Percentiles rank a stretch among this genome's conserved stretches.
These are phyloP conservation scores for Pichia sp. DNA, from an alignment of 1,139 yeast genomes.

Conservation along the genomic window DNA sequence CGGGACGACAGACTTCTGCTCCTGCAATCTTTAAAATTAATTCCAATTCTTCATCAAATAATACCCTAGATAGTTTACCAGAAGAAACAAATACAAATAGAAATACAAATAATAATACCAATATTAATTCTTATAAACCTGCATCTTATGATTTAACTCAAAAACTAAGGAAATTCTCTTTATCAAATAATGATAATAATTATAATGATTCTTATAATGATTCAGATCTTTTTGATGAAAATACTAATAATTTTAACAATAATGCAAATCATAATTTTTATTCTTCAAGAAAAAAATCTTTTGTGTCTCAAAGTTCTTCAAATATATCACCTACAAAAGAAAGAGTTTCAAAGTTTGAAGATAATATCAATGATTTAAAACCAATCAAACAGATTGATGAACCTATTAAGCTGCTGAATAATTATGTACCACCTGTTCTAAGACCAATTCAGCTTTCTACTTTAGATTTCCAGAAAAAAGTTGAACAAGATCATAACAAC, in stretches of 20 bases:
- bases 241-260: neutral
- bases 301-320: conserved; percentile 11
- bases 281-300: conserved; percentile 4
- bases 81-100: neutral
- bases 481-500: neutral
- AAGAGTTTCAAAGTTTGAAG: neutral
- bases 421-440: conserved; percentile 30
- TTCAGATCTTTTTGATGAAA: neutral
- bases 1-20: conserved; percentile 13
- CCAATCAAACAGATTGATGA: conserved; percentile 27
- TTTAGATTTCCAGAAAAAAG: conserved; percentile 4
- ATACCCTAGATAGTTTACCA: conserved; percentile 18
- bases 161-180: conserved; percentile 23
- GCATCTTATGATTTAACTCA: conserved; percentile 27
- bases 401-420: conserved; percentile 22
- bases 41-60: conserved; percentile 11
- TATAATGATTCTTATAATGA: neutral
- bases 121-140: conserved; percentile 21
- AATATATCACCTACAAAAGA: conserved; percentile 17
- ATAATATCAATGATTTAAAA: conserved; percentile 6
- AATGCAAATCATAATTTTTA: neutral
- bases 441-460: conserved; percentile 20
- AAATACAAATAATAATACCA: neutral
- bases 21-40: conserved; percentile 10
- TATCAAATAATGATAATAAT: neutral